Evolutionary conservation across 1,284 basidiomycete genomes (phyloP), one percentile per base, ranked within the genome.

Genomic region (Apiotrichum veenhuisii): DNA sequence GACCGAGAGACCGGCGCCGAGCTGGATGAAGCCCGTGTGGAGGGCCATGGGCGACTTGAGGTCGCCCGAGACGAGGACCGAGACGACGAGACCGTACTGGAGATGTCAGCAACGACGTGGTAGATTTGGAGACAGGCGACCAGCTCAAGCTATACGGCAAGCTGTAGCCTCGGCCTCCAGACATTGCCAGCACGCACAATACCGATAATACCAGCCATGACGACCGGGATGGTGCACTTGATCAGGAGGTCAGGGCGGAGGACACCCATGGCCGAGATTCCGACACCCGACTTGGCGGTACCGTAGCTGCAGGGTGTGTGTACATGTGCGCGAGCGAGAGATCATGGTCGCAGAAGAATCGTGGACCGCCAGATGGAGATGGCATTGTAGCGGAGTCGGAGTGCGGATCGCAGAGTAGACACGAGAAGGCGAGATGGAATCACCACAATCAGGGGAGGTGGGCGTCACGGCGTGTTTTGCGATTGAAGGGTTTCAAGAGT

Each of bases 151-250:
- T n/a, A n/a, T n/a, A n/a, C n/a, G n/a, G n/a, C n/a, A n/a, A n/a
- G n/a, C n/a, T n/a, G n/a, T n/a, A n/a, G n/a, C n/a, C n/a, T n/a
- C n/a, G n/a, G n/a, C n/a, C n/a, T n/a, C n/a, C n/a, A n/a, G n/a
- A n/a, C n/a, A n/a, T 8, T 8, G 2, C 8, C 18, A 9, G 0
- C 15, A 74, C 75, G 62, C 49, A 78, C 77, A 66, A 93, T 90
- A 74, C 88, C 92, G 79, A 96, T 94, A 81, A 98, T 98, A 92
- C 94, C 94, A 82, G 94, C 92, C 94, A 98, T 98, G 79, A 98
- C 88, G 76, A 98, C 94, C 54, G 95, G 95, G 64, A 98, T 87
- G 62, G 92, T 87, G 83, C 88, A 95, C 84, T 82, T 89, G 88
- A 93, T 92, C 87, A 93, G 91, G 68, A 91, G 82, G 82, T 94